Evolutionary conservation across 2,329 filamentous ascomycete genomes (phyloP).

Genomic region (Claviceps arundinis): DNA sequence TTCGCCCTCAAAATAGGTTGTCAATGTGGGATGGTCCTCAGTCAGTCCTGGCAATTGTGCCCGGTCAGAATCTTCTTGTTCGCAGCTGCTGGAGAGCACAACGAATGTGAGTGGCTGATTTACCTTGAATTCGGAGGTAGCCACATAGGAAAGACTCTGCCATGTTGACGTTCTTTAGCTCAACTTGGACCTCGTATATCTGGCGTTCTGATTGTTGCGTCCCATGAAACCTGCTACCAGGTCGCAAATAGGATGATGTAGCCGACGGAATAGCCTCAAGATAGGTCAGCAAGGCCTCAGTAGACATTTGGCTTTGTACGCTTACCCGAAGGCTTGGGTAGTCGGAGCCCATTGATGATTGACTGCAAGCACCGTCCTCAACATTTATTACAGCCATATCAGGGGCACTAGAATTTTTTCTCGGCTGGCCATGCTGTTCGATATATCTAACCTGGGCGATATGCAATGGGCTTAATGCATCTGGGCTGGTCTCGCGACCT

Average conservation of each 20-base stretch:
- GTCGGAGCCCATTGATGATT: constrained; percentile 25
- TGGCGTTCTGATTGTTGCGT: constrained; percentile 90
- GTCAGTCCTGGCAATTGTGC: constrained; percentile 54
- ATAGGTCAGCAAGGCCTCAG: constrained; percentile 3
- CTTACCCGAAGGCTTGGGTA: constrained; percentile 24
- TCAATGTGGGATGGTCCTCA: constrained; percentile 91
- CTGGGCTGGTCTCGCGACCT: constrained; percentile 10
- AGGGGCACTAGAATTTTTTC: constrained; percentile 14
- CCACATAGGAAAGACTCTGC: constrained; percentile 88
- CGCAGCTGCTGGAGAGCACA: neutral
- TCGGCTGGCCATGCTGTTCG: constrained; percentile 3
- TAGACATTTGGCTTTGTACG: neutral
- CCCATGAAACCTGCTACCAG: constrained; percentile 78
- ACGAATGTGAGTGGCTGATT: neutral
- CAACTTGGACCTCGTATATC: constrained; percentile 89
- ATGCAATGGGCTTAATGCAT: constrained; percentile 2
- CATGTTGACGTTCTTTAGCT: constrained; percentile 94
- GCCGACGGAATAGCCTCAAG: constrained; percentile 53
- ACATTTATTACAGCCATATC: constrained; percentile 15
- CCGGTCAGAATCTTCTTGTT: neutral
- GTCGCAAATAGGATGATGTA: constrained; percentile 75
- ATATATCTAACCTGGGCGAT: neutral
- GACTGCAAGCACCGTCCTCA: constrained; percentile 12
- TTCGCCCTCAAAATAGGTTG: constrained; percentile 96
- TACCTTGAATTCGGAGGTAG: constrained; percentile 90